These are phyloP conservation scores for Tarenaya hassleriana DNA, from an alignment of 345 rosid species.

Conservation along the genomic window DNA sequence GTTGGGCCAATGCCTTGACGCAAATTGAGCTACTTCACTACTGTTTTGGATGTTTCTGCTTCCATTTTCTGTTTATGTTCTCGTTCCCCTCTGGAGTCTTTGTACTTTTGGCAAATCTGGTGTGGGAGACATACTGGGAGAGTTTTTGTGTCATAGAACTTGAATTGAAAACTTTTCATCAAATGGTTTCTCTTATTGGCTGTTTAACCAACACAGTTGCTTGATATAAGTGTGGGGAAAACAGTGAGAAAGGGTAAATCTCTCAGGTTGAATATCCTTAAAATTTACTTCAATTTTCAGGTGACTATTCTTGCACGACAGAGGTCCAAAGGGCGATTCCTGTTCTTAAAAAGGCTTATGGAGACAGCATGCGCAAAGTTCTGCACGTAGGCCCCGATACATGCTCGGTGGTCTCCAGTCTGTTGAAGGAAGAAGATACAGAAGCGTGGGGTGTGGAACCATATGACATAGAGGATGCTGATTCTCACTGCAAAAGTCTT, in stretches of 20 bases:
- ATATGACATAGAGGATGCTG: slow-evolving; percentile 91
- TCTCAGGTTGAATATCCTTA: no score
- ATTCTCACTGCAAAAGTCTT: slow-evolving; percentile 65
- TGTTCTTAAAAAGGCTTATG: slow-evolving; percentile 70
- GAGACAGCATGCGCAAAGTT: slow-evolving; percentile 87
- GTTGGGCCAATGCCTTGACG: no score
- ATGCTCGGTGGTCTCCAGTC: slow-evolving; percentile 75
- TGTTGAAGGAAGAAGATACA: slow-evolving; percentile 79
- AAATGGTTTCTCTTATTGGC: not conserved
- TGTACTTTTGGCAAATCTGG: no score
- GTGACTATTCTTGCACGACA: slow-evolving; percentile 68
- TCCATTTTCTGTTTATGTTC: not conserved
- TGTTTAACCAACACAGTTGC: not conserved
- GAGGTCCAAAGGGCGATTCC: slow-evolving; percentile 85
- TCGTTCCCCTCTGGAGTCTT: not conserved
- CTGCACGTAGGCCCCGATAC: slow-evolving; percentile 95
- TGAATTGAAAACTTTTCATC: not conserved
- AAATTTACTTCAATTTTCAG: slow-evolving; percentile 31
- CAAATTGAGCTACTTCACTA: no score
- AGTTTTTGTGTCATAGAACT: not conserved
- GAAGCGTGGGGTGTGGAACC: slow-evolving; percentile 99
- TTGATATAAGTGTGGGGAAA: not conserved
- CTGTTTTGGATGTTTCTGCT: no score
- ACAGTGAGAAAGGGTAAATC: no score
- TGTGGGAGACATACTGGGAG: no score